Percentiles rank a stretch among this genome's conserved stretches.
phyloP scores from a whole-genome alignment of 768 basidiomycete species.

The Calocybe cyanea region DNA sequence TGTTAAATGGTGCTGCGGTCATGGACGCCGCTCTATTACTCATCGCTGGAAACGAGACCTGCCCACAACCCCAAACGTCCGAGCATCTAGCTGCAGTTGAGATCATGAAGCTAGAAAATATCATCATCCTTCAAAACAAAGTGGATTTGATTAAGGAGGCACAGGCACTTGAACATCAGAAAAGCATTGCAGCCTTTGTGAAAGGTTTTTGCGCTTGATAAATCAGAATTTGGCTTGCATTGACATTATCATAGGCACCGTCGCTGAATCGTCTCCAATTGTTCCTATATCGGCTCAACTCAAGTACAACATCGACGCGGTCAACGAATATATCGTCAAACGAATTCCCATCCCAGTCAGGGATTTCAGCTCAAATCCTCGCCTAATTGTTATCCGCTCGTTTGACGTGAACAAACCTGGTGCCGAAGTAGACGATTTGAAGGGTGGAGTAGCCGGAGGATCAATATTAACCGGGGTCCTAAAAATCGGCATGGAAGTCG shows the following conservation, averaged over 20 bases:
- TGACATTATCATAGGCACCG: slow-evolving; percentile 66
- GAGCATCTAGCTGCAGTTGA: slow-evolving; percentile 98
- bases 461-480: slow-evolving; percentile 93
- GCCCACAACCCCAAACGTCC: slow-evolving; percentile 97
- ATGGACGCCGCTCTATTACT: slow-evolving; percentile 98
- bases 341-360: slow-evolving; percentile 92
- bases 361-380: slow-evolving; percentile 88
- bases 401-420: slow-evolving; percentile 99
- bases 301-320: slow-evolving; percentile 98
- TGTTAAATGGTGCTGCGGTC: slow-evolving; percentile 99
- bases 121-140: slow-evolving; percentile 98
- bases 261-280: slow-evolving; percentile 95
- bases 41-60: slow-evolving; percentile 97
- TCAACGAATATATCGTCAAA: slow-evolving; percentile 98
- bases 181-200: slow-evolving; percentile 93
- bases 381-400: slow-evolving; percentile 96
- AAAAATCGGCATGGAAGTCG: slow-evolving; percentile 87
- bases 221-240: neutral
- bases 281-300: slow-evolving; percentile 98
- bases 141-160: slow-evolving; percentile 96
- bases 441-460: slow-evolving; percentile 97
- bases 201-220: slow-evolving; percentile 59
- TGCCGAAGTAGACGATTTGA: slow-evolving; percentile 92
- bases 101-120: slow-evolving; percentile 98
- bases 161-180: slow-evolving; percentile 93